These are phyloP conservation scores for Fusarium aywerte DNA, from an alignment of 2,329 filamentous ascomycete species.

Conservation along the genomic window DNA sequence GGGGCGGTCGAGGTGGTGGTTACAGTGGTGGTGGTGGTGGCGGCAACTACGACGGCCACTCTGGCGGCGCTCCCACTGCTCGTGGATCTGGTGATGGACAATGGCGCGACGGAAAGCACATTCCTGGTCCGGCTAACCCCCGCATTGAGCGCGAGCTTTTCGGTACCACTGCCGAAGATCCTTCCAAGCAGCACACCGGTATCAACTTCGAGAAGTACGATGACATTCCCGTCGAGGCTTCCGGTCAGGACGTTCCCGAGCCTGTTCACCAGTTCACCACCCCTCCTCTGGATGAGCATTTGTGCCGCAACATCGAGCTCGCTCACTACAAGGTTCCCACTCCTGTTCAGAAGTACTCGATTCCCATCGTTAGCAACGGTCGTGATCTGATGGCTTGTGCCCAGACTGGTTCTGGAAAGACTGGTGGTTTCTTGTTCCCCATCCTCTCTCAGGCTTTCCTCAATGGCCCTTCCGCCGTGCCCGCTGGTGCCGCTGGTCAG, in stretches of 20 bases:
- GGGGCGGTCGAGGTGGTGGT: constrained; percentile 53
- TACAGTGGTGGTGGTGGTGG: constrained; percentile 47
- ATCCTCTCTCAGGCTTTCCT: constrained; percentile 98
- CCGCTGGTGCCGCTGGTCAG: constrained; percentile 72
- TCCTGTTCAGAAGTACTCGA: constrained; percentile 99
- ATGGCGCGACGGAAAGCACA: constrained; percentile 97
- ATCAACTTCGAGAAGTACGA: constrained; percentile 99
- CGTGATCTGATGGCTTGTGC: constrained; percentile 99
- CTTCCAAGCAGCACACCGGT: constrained; percentile 93
- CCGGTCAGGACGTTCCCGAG: constrained; percentile 91
- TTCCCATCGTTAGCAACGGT: constrained; percentile 97
- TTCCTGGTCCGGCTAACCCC: constrained; percentile 87
- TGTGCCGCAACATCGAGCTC: constrained; percentile 91
- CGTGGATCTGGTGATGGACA: constrained; percentile 93
- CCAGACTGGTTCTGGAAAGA: constrained; percentile 99
- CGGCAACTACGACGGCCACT: constrained; percentile 71
- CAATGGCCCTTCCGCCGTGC: constrained; percentile 80
- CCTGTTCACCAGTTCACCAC: constrained; percentile 91
- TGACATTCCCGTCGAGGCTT: constrained; percentile 98
- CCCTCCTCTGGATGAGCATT: constrained; percentile 93
- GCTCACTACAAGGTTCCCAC: constrained; percentile 96
- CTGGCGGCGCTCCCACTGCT: constrained; percentile 72
- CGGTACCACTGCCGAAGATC: constrained; percentile 87
- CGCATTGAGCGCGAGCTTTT: constrained; percentile 96
- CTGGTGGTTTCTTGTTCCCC: constrained; percentile 98